phyloP scores from a whole-genome alignment of 176 grass and related monocot species.

The Phoenix roebelenii region DNA sequence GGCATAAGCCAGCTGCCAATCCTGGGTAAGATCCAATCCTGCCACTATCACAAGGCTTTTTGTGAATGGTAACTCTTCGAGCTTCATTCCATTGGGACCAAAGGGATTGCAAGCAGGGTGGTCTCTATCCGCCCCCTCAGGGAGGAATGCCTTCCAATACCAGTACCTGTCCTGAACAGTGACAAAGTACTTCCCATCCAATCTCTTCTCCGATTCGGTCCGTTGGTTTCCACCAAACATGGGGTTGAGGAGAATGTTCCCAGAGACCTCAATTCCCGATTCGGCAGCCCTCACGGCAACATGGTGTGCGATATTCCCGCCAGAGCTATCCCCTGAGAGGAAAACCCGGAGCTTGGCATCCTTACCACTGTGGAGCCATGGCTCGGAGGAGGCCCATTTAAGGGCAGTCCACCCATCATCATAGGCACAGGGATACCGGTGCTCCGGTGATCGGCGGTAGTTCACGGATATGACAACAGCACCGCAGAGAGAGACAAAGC shows the following conservation, averaged over 20 bases:
- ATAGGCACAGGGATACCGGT: slow-evolving; percentile 83
- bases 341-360: slow-evolving; percentile 45
- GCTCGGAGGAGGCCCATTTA: slow-evolving; percentile 65
- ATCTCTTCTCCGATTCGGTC: slow-evolving; percentile 66
- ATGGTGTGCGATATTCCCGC: slow-evolving; percentile 96
- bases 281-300: slow-evolving; percentile 66
- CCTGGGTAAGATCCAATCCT: slow-evolving; percentile 76
- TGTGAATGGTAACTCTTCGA: slow-evolving; percentile 49
- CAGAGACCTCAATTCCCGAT: slow-evolving; percentile 56
- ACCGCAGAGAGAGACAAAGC: slow-evolving; percentile 57
- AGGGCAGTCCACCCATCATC: slow-evolving; percentile 85
- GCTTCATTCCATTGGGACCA: slow-evolving; percentile 53
- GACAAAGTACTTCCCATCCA: slow-evolving; percentile 96
- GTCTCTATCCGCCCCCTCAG: slow-evolving; percentile 79
- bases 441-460: slow-evolving; percentile 80
- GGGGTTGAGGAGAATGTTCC: slow-evolving; percentile 87
- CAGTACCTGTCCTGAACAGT: slow-evolving; percentile 95
- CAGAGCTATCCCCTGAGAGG: slow-evolving; percentile 89
- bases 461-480: slow-evolving; percentile 83
- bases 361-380: slow-evolving; percentile 54
- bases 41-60: slow-evolving; percentile 95
- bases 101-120: slow-evolving; percentile 95
- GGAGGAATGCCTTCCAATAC: slow-evolving; percentile 99
- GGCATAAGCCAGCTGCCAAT: slow-evolving; percentile 77
- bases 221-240: slow-evolving; percentile 81